Conservation (phyloP, 2,329 filamentous ascomycete species). For the Ascochyta rabiei region DNA sequence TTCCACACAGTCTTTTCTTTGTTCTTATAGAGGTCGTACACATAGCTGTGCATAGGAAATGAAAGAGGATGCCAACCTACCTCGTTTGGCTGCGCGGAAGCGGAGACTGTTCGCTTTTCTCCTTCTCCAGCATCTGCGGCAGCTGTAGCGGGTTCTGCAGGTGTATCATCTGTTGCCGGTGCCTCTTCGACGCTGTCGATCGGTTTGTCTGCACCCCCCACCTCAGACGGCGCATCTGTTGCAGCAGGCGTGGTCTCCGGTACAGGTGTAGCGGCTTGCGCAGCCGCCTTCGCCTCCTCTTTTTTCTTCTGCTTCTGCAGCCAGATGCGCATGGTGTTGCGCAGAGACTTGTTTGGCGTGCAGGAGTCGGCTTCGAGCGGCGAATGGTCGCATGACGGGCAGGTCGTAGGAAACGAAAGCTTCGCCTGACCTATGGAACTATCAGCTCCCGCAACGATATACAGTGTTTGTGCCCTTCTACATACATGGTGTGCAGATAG, state of each 20-base stretch:
- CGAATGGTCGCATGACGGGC: constrained; percentile 90
- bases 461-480: not conserved
- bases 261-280: constrained; percentile 37
- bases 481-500: constrained; percentile 89
- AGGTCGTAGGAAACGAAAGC: constrained; percentile 74
- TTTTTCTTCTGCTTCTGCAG: constrained; percentile 84
- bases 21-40: constrained; percentile 12
- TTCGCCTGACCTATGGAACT: constrained; percentile 36
- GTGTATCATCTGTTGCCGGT: constrained; percentile 17
- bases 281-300: constrained; percentile 43
- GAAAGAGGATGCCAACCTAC: constrained; percentile 27
- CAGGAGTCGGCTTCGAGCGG: constrained; percentile 86
- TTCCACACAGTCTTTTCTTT: constrained; percentile 2
- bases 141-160: constrained; percentile 14
- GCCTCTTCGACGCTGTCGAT: constrained; percentile 38
- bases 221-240: constrained; percentile 28
- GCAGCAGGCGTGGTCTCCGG: constrained; percentile 27
- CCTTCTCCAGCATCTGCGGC: constrained; percentile 21
- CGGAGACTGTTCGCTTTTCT: constrained; percentile 25
- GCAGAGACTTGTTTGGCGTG: constrained; percentile 86
- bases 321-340: constrained; percentile 90
- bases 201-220: constrained; percentile 33
- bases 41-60: not conserved
- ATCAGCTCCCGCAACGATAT: not conserved
- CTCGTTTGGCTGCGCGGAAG: constrained; percentile 27